phyloP scores from a whole-genome alignment of 2,329 filamentous ascomycete genomes.

The Ilyonectria mors-panacis region DNA sequence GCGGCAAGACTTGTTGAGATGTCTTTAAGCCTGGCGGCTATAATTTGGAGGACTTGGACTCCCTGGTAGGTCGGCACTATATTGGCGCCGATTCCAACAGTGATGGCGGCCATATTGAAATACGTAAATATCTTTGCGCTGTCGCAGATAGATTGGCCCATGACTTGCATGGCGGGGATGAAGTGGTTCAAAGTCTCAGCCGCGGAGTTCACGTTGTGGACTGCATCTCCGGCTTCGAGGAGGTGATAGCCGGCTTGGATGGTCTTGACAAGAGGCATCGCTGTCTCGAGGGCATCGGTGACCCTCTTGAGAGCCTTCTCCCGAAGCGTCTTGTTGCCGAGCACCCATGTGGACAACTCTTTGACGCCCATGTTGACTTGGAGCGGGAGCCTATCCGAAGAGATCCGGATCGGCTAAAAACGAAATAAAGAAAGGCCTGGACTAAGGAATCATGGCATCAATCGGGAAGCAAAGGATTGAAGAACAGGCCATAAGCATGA shows the following conservation, averaged over 20 bases:
- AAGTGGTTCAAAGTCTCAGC: constrained; percentile 26
- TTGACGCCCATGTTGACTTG: constrained; percentile 1
- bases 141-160: constrained; percentile 54
- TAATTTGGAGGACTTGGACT: constrained; percentile 53
- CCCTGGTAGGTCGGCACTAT: constrained; percentile 55
- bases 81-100: constrained; percentile 53
- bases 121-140: constrained; percentile 50
- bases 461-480: neutral
- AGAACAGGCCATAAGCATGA: neutral
- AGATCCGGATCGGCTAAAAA: neutral
- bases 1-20: constrained; percentile 52
- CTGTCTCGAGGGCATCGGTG: neutral
- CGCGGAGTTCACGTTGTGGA: constrained; percentile 40
- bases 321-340: constrained; percentile 6
- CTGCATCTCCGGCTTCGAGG: constrained; percentile 43
- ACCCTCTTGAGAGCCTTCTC: constrained; percentile 7
- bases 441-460: neutral
- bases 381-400: neutral
- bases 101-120: constrained; percentile 51
- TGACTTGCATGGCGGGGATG: constrained; percentile 53
- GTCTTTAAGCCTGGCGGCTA: constrained; percentile 53
- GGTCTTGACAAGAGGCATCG: constrained; percentile 39
- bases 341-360: constrained; percentile 2
- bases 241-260: constrained; percentile 47
- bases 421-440: neutral